Evolutionary conservation across 345 rosid genomes (phyloP), one percentile per base, ranked within the genome.

Genomic region (Draba incana): DNA sequence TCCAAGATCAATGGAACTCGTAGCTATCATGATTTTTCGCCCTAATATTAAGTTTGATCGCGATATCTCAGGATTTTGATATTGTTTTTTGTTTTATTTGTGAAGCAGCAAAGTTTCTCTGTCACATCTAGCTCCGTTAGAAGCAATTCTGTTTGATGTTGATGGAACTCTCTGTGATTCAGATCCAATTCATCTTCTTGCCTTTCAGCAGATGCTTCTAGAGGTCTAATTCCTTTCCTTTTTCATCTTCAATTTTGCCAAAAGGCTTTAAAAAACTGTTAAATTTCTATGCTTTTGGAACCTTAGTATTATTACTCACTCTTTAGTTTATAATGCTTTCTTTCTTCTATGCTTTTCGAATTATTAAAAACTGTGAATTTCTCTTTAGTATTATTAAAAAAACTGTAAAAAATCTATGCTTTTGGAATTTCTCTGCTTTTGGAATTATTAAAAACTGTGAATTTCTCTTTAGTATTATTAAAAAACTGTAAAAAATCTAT

Each of bases 141-240:
- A 89, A 72, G 98, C 92, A 5, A 81, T 94, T 41, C 62, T 92
- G 45, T 94, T 94, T 58, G 99, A 94, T 50, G 88, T 94, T 16
- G 99, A 94, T 77, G 99, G 99, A 75, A 94, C 97, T 13, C 85
- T 94, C 1, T 92, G 98, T 68, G 99, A 92, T 74, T 83, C 99
- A n/a, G 97, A 92, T 81, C 98, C 99, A 27, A 73, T 91, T 75
- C 99, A 94, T 72, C 76, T 68, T 61, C 24, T 79, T 15, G 84
- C 92, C 67, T 94, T 89, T 58, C 76, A 75, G 2, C 75, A 79
- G 57, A 76, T 86, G 77, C 96, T 94, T 69, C 88, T 71, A 80
- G 88, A 89, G 98, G 99, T 94, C 46, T 8, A 24, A 45, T 35
- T 20, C 4, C 3, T 23, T 6, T 16, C 0, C 5, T 0, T 5